Percentiles rank a stretch among this genome's conserved stretches.
phyloP scores from a whole-genome alignment of 768 basidiomycete genomes.

The Kondoa subrosea region DNA sequence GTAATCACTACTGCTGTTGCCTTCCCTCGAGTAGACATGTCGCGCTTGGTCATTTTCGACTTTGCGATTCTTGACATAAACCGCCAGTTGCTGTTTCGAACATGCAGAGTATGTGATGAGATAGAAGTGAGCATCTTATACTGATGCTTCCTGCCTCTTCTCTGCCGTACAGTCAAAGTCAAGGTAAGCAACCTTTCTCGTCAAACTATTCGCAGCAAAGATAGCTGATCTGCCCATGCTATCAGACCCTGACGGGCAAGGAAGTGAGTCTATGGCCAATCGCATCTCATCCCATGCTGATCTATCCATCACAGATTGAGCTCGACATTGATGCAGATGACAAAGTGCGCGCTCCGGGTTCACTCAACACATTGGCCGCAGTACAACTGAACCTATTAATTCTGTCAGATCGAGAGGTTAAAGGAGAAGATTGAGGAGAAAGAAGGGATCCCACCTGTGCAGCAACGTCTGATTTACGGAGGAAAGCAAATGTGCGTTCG shows the following conservation, averaged over 20 bases:
- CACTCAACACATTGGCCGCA: not conserved
- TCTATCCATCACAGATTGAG: conserved; percentile 51
- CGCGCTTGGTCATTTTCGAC: too few relatives aligned
- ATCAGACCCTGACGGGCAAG: conserved; percentile 85
- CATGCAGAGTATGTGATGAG: not conserved
- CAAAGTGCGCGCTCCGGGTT: conserved; percentile 42
- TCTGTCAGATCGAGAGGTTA: conserved; percentile 62
- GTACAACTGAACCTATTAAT: not conserved
- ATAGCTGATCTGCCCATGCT: not conserved
- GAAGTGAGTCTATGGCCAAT: conserved; percentile 43
- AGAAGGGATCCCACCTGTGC: conserved; percentile 87
- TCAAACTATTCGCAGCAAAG: not conserved
- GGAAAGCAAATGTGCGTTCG: conserved; percentile 70
- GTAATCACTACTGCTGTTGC: too few relatives aligned
- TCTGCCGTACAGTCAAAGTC: conserved; percentile 47
- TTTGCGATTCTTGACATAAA: too few relatives aligned
- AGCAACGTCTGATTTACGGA: conserved; percentile 81
- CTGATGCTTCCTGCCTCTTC: too few relatives aligned
- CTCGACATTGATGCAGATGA: conserved; percentile 83
- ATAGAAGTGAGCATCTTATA: too few relatives aligned
- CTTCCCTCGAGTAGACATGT: too few relatives aligned
- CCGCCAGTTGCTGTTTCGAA: too few relatives aligned
- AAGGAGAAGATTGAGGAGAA: conserved; percentile 98
- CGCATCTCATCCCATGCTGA: not conserved
- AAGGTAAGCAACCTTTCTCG: conserved; percentile 42